Evolutionary conservation across 495 filamentous ascomycete genomes (phyloP).

Genomic region (Rhypophila decipiens): DNA sequence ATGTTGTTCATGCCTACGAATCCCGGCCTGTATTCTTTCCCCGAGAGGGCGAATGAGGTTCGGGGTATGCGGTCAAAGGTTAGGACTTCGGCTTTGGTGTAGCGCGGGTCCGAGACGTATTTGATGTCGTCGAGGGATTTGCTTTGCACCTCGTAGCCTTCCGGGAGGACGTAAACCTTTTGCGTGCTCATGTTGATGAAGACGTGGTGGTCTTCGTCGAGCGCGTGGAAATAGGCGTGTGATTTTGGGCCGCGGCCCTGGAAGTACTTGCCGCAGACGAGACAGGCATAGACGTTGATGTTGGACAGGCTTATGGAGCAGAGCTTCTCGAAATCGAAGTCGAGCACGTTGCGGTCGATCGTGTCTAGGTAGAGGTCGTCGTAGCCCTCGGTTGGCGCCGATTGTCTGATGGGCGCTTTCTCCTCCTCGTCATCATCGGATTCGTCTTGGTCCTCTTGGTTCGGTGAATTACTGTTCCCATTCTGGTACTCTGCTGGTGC

Average conservation of each 20-base stretch:
- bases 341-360: constrained; percentile 79
- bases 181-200: constrained; percentile 96
- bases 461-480: background rate
- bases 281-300: constrained; percentile 97
- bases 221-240: constrained; percentile 94
- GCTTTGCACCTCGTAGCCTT: constrained; percentile 94
- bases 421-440: constrained; percentile 40
- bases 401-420: constrained; percentile 54
- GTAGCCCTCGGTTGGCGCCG: constrained; percentile 79
- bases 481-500: constrained; percentile 11
- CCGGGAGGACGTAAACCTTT: constrained; percentile 91
- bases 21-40: constrained; percentile 80
- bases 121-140: constrained; percentile 98
- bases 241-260: constrained; percentile 91
- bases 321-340: constrained; percentile 97
- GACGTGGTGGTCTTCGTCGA: constrained; percentile 92
- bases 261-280: constrained; percentile 97
- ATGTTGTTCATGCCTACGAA: constrained; percentile 99
- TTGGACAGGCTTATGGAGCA: constrained; percentile 94
- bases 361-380: constrained; percentile 97
- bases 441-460: constrained; percentile 4
- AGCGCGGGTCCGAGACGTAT: constrained; percentile 91
- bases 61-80: constrained; percentile 73
- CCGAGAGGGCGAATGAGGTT: constrained; percentile 68
- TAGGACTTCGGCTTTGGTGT: constrained; percentile 68